Evolutionary conservation across 2,329 filamentous ascomycete species (phyloP), one percentile per base, ranked within the genome.

Genomic region (Microdochium nivale): DNA sequence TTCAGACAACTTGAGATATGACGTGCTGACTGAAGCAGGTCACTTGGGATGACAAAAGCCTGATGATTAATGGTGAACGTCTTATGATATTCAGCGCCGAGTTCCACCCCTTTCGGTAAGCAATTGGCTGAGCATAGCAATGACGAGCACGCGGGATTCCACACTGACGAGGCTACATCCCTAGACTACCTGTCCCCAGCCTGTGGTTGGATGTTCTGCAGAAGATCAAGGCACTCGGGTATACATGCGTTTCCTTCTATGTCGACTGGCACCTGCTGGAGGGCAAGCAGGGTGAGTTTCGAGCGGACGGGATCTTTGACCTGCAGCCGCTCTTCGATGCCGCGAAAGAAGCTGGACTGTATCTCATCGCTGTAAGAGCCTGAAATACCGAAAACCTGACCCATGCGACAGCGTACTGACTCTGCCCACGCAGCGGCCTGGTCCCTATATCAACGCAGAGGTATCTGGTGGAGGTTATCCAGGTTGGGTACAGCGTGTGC

Each of bases 371-470:
- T 25, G 66, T 58, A 54, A 21, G 47, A 30, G 47, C 27, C 50
- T 32, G 4, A 37, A 14, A 37, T 33, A 14, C 14, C 30, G 8
- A 33, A 33, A 14, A 33, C 8, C 11, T 16, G n/a, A 14, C 7
- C 33, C 27, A 11, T 30, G 27, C 27, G 27, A 30, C 5, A 16
- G 7, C 30, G 47, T 25, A 50, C 50, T 19, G 47, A 13, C 9
- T 9, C n/a, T 19, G 11, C 11, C 37, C n/a, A 16, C 8, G 27
- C 24, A 61, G 2, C 72, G 80, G 1, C 84, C 84, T 0, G 84
- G 86, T 0, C 85, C 85, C 0, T 90, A 90, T 49, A 89, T 91
- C 69, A 90, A 92, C 60, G 88, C 87, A 1, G 88, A 94, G 64
- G 80, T 75, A 0, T 82, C 80, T 4, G 88, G 87, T 0, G 89